Evolutionary conservation across 345 rosid species (phyloP), one percentile per base, ranked within the genome.

Genomic region (Camelina laxa): DNA sequence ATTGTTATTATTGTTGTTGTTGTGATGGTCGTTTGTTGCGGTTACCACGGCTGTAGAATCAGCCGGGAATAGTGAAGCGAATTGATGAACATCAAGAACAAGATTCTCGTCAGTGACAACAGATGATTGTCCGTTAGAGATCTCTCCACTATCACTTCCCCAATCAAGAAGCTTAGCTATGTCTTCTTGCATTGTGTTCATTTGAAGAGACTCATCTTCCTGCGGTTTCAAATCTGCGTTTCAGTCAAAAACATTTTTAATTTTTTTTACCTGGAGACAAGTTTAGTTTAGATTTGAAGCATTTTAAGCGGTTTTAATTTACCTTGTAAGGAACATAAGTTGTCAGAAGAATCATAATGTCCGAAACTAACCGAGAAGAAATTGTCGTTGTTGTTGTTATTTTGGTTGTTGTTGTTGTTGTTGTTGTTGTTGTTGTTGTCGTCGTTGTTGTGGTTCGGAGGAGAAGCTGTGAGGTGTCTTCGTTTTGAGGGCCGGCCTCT

Each of bases 81-180:
- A 57, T 6, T 85, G 93, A 72, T 87, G 96, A 87, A 85, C 78
- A 15, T 88, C 87, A 30, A 82, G 81, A 36, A 85, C 89, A 45
- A 78, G 75, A 64, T 86, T 79, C 15, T 85, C 88, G 20, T 87
- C 86, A 17, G 86, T 83, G 30, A 83, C 80, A 16, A 76, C 81
- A 21, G 93, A 88, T 15, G 90, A 87, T 60, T 75, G 87, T 33
- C 88, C 87, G 16, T 82, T 85, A 36, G 90, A 84, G 73, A 80
- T 79, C 68, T 83, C 93, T 9, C 83, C 86, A 16, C 77, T 80
- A 17, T 81, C 87, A 36, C 54, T 78, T 66, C 80, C 85, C 87
- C 85, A 79, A 17, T 84, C 92, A 10, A 75, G 82, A 55, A 80
- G 68, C 76, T 76, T 82, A 9, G 87, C 76, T 39, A 87, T 74